Evolutionary conservation across 2,329 filamentous ascomycete species (phyloP).

Genomic region (Aspergillus quadrilineatus): DNA sequence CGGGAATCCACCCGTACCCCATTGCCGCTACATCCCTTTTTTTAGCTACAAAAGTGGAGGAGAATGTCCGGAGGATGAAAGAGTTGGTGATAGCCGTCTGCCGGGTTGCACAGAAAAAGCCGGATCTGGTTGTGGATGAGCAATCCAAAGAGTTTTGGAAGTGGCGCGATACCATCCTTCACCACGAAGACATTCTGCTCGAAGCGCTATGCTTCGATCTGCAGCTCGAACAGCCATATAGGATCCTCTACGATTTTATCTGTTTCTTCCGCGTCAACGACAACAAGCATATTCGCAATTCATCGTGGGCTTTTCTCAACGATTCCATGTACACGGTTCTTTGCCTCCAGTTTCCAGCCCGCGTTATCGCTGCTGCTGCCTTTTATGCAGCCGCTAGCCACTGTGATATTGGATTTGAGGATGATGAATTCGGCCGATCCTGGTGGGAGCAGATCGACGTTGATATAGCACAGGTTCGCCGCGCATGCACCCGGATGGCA

Average conservation of each 20-base stretch:
- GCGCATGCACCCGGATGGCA: slow-evolving; percentile 74
- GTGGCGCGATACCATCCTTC: slow-evolving; percentile 91
- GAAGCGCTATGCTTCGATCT: slow-evolving; percentile 93
- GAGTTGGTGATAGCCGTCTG: slow-evolving; percentile 92
- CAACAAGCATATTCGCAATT: slow-evolving; percentile 78
- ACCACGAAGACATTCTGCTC: slow-evolving; percentile 88
- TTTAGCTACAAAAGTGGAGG: slow-evolving; percentile 93
- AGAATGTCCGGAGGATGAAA: slow-evolving; percentile 93
- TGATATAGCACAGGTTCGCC: slow-evolving; percentile 66
- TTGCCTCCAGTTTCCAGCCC: slow-evolving; percentile 75
- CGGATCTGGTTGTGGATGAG: slow-evolving; percentile 86
- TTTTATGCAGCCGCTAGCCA: slow-evolving; percentile 84
- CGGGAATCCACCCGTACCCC: slow-evolving; percentile 86
- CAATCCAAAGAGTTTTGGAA: slow-evolving; percentile 98
- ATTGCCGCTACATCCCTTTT: slow-evolving; percentile 90
- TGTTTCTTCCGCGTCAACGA: slow-evolving; percentile 71
- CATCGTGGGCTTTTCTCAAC: slow-evolving; percentile 91
- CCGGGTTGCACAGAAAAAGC: slow-evolving; percentile 91
- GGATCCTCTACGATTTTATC: slow-evolving; percentile 77
- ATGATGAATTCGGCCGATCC: slow-evolving; percentile 70
- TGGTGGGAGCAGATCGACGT: slow-evolving; percentile 87
- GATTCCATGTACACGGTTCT: slow-evolving; percentile 83
- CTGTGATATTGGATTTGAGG: slow-evolving; percentile 67
- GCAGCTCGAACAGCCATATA: slow-evolving; percentile 84
- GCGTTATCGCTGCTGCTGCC: slow-evolving; percentile 78